These are phyloP conservation scores for Auricularia cornea DNA, from an alignment of 768 basidiomycete species.

Conservation along the genomic window DNA sequence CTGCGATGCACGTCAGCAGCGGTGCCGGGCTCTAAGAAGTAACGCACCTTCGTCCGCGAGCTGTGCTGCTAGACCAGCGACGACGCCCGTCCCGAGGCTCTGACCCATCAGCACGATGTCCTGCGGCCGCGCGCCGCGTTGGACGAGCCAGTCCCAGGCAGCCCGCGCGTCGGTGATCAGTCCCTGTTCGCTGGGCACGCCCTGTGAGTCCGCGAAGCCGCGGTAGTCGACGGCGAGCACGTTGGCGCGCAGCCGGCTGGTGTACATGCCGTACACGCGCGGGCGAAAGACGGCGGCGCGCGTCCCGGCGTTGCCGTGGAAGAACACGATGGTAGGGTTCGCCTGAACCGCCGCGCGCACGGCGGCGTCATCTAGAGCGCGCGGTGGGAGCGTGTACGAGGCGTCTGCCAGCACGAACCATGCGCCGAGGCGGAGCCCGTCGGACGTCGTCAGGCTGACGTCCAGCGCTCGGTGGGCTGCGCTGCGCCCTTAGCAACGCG, in stretches of 20 bases:
- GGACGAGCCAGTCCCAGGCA: slow-evolving; percentile 70
- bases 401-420: slow-evolving; percentile 74
- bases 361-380: slow-evolving; percentile 27
- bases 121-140: slow-evolving; percentile 45
- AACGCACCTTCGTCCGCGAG: slow-evolving; percentile 31
- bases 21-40: not conserved
- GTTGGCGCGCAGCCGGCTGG: slow-evolving; percentile 60
- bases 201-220: slow-evolving; percentile 83
- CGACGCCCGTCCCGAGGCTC: slow-evolving; percentile 82
- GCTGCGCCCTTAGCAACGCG: not conserved
- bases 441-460: slow-evolving; percentile 57
- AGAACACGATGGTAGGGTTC: slow-evolving; percentile 76
- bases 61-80: slow-evolving; percentile 30
- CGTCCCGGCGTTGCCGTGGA: slow-evolving; percentile 86
- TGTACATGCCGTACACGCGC: slow-evolving; percentile 56
- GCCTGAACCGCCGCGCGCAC: slow-evolving; percentile 46
- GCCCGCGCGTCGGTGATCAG: slow-evolving; percentile 64
- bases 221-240: slow-evolving; percentile 87
- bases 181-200: slow-evolving; percentile 68
- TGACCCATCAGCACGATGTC: slow-evolving; percentile 75
- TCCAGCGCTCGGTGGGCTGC: slow-evolving; percentile 74
- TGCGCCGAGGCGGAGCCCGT: slow-evolving; percentile 74
- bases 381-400: slow-evolving; percentile 43
- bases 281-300: slow-evolving; percentile 62
- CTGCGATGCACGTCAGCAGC: not conserved